Conservation (phyloP, 108 stramenopile species). For the Craspedostauros australis region DNA sequence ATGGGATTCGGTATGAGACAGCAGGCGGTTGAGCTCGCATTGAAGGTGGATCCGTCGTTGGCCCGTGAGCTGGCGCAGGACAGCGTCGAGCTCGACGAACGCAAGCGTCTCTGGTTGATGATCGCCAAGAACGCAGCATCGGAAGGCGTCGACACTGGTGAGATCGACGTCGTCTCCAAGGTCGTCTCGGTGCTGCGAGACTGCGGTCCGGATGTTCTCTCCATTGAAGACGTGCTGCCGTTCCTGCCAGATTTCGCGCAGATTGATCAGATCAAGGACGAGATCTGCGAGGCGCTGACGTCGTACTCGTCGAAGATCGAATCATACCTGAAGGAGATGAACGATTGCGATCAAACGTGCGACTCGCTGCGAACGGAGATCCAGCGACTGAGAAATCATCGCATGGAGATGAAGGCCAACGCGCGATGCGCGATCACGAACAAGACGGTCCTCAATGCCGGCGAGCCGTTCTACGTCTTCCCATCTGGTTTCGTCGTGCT, state of each 20-base stretch:
- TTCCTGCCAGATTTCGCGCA: slow-evolving; percentile 73
- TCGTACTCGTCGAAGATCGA: slow-evolving; percentile 84
- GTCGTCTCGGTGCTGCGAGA: slow-evolving; percentile 79
- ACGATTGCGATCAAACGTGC: slow-evolving; percentile 77
- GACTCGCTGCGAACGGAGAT: slow-evolving; percentile 68
- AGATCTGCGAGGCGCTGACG: slow-evolving; percentile 79
- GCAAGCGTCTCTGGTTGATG: slow-evolving; percentile 87
- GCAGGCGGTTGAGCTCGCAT: slow-evolving; percentile 78
- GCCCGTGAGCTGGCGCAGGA: slow-evolving; percentile 80
- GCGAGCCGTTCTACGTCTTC: slow-evolving; percentile 80
- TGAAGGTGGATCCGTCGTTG: slow-evolving; percentile 78
- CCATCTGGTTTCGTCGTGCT: slow-evolving; percentile 81
- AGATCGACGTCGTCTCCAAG: slow-evolving; percentile 75
- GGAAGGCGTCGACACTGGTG: slow-evolving; percentile 38
- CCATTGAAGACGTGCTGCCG: slow-evolving; percentile 78
- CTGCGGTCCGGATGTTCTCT: slow-evolving; percentile 82
- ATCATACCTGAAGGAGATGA: slow-evolving; percentile 78
- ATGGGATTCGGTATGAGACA: slow-evolving; percentile 87
- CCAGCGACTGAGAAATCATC: slow-evolving; percentile 40
- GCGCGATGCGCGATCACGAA: slow-evolving; percentile 78
- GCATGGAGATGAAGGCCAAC: slow-evolving; percentile 56
- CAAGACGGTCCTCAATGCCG: slow-evolving; percentile 51
- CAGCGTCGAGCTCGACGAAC: slow-evolving; percentile 62
- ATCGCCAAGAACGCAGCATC: slow-evolving; percentile 81
- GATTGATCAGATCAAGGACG: slow-evolving; percentile 87